These are phyloP conservation scores for Scheffersomyces quercinus DNA, from an alignment of 1,139 yeast species.

Conservation along the genomic window DNA sequence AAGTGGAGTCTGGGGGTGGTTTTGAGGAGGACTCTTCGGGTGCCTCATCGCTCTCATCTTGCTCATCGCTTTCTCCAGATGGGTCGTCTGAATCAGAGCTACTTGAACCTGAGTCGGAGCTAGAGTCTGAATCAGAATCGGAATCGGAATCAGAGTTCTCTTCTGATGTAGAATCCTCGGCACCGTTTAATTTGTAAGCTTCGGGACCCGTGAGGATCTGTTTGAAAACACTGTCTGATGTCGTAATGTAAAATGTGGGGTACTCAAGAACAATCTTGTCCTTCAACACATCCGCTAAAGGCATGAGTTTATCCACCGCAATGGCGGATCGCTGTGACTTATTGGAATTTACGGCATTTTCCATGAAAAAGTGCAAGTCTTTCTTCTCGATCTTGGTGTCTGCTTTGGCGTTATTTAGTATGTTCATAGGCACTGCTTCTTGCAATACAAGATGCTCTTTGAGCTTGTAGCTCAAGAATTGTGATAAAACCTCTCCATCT, in stretches of 20 bases:
- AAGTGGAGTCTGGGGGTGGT: conserved; percentile 2
- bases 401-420: conserved; percentile 19
- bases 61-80: conserved; percentile 6
- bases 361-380: conserved; percentile 32
- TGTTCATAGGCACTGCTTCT: conserved; percentile 43
- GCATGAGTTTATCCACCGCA: conserved; percentile 17
- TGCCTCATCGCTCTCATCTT: conserved; percentile 9
- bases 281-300: conserved; percentile 47
- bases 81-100: conserved; percentile 10
- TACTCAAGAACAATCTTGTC: conserved; percentile 70
- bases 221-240: conserved; percentile 1
- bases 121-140: conserved; percentile 11
- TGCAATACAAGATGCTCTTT: conserved; percentile 36
- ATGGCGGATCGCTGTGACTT: conserved; percentile 21
- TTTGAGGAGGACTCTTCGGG: conserved; percentile 26
- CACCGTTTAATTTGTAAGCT: conserved; percentile 3
- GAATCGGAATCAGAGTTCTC: conserved; percentile 10
- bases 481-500: conserved; percentile 20
- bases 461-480: conserved; percentile 47
- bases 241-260: conserved; percentile 63
- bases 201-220: conserved; percentile 3
- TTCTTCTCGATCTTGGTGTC: conserved; percentile 17
- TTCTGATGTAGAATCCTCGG: conserved; percentile 12
- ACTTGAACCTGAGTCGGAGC: conserved; percentile 9
- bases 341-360: conserved; percentile 27